Base-by-base conservation (phyloP, 495 filamentous ascomycete species). In the Opeltia flavorubescens region DNA sequence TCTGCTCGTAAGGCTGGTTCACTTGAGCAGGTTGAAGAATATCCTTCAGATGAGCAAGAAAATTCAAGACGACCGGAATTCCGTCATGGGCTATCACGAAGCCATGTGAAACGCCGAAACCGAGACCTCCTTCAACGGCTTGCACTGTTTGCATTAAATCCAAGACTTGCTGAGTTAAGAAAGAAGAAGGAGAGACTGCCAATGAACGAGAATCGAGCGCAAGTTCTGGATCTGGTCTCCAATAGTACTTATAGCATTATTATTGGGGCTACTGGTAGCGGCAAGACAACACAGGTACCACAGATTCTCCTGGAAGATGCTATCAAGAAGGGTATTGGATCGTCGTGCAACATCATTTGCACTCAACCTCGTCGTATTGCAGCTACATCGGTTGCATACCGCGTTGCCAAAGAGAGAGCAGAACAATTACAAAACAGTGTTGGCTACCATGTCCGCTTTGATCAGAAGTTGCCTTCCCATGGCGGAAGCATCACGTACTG, bases 241-340 rank as follows among this genome's bases (percentile, higher is more conserved):
- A 62, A 66, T 18, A 65, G 75, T 47, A 55, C 62, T 0, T 73
- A 69, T 51, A 69, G 66, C 47, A 71, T 80, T 33, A 64, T 79
- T 40, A 65, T 70, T 40, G 75, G 72, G 28, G 71, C 71, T 20
- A 78, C 76, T 36, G 76, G 76, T 17, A 69, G 67, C 41, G 76
- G 76, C 35, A 80, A 80, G 53, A 78, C 75, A 0, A 80, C 76
- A 2, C 76, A 80, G 58, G 63, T 78, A 9, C 76, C 76, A 18
- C 76, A 79, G 49, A 74, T 78, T 11, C 47, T 80, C 26, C 52
- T 79, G 4, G 75, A 79, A 41, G 56, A 76, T 39, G 66, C 69
- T 9, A 75, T 71, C 47, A 50, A 51, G 15, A 44, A 48, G 9
- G 67, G 63, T 4, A 41, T 43, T n/a, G 71, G 70, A 20, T 60